Evolutionary conservation across 2,329 filamentous ascomycete genomes (phyloP).

Genomic region (Cadophora gregata): DNA sequence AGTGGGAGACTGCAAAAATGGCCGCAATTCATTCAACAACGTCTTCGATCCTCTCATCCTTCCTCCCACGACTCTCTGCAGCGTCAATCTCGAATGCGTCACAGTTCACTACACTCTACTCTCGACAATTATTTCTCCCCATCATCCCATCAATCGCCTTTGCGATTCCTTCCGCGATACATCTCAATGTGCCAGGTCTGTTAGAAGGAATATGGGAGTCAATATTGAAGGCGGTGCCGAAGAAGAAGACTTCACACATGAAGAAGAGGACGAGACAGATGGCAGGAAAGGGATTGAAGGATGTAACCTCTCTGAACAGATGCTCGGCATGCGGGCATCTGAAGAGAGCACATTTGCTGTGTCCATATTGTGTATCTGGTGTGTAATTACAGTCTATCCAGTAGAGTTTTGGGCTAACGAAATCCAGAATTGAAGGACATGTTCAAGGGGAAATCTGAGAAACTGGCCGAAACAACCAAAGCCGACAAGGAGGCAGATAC

Average conservation of each 20-base stretch:
- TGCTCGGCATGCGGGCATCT: conserved; percentile 87
- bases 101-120: conserved; percentile 52
- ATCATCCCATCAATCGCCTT: conserved; percentile 61
- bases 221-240: conserved; percentile 88
- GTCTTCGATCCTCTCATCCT: conserved; percentile 51
- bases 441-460: conserved; percentile 32
- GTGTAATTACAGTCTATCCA: conserved; percentile 46
- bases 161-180: conserved; percentile 64
- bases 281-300: conserved; percentile 93
- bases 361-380: conserved; percentile 86
- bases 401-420: conserved; percentile 24
- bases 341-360: conserved; percentile 89
- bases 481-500: conserved; percentile 26
- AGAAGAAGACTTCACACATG: conserved; percentile 98
- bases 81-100: conserved; percentile 50
- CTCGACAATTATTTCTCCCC: conserved; percentile 53
- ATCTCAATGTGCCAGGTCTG: conserved; percentile 68
- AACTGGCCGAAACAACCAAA: conserved; percentile 22
- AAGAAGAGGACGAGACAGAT: conserved; percentile 93
- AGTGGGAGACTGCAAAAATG: conserved; percentile 47
- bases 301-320: conserved; percentile 84
- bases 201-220: conserved; percentile 90
- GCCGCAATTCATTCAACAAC: conserved; percentile 51
- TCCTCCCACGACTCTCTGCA: conserved; percentile 61
- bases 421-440: conserved; percentile 42